Conservation (phyloP, 1,284 basidiomycete species). For the Pisolithus thermaeus region DNA sequence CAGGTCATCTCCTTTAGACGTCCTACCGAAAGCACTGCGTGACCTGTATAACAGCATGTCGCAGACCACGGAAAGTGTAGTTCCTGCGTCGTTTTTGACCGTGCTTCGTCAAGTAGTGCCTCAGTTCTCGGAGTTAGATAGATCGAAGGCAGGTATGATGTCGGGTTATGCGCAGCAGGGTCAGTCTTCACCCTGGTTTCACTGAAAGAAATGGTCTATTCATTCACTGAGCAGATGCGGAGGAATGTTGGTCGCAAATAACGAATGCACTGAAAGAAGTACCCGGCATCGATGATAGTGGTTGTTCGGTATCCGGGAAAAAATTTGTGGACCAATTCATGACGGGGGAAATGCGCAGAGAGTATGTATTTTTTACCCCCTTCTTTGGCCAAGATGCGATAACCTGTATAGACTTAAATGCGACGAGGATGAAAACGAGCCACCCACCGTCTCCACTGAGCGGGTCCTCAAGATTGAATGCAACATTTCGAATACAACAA, state of each 20-base stretch:
- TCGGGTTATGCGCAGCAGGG: conserved; percentile 84
- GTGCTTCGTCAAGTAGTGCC: conserved; percentile 78
- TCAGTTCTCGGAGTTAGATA: conserved; percentile 83
- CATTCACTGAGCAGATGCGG: conserved; percentile 65
- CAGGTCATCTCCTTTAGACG: conserved; percentile 20
- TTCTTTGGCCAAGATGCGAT: conserved; percentile 6
- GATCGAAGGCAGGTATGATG: conserved; percentile 36
- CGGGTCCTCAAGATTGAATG: conserved; percentile 88
- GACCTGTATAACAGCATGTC: conserved; percentile 72
- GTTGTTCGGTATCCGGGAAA: conserved; percentile 29
- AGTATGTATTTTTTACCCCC: conserved; percentile 52
- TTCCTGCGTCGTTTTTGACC: conserved; percentile 68
- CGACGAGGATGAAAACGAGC: conserved; percentile 79
- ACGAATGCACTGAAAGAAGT: conserved; percentile 75
- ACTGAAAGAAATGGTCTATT: background rate
- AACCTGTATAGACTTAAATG: conserved; percentile 57
- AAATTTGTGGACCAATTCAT: conserved; percentile 84
- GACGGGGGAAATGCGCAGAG: conserved; percentile 75
- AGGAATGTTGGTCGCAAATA: conserved; percentile 90
- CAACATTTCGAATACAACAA: conserved; percentile 83
- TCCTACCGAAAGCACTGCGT: conserved; percentile 58
- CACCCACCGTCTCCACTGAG: conserved; percentile 60
- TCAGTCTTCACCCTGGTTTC: conserved; percentile 22
- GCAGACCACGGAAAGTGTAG: conserved; percentile 72
- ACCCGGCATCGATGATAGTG: conserved; percentile 36